These are phyloP conservation scores for Nigrospora sphaerica DNA, from an alignment of 2,329 filamentous ascomycete species.

Conservation along the genomic window DNA sequence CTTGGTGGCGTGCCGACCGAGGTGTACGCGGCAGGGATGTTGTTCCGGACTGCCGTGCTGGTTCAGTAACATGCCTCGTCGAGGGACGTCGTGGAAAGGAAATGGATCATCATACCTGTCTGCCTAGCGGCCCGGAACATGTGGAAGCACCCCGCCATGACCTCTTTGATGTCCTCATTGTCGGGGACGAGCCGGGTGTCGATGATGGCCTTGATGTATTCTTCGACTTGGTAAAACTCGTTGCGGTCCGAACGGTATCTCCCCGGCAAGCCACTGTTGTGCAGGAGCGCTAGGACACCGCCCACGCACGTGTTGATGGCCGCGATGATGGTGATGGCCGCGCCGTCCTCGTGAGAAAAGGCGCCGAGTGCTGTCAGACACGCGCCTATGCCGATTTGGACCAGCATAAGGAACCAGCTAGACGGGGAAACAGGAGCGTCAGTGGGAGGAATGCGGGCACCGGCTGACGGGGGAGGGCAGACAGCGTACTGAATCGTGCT, in stretches of 20 bases:
- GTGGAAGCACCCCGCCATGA: slow-evolving; percentile 39
- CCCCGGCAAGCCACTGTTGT: slow-evolving; percentile 47
- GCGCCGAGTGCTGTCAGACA: slow-evolving; percentile 43
- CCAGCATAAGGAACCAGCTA: slow-evolving; percentile 38
- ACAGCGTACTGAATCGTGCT: slow-evolving; percentile 15
- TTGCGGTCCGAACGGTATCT: slow-evolving; percentile 41
- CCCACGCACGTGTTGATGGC: slow-evolving; percentile 42
- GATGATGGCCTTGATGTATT: slow-evolving; percentile 41
- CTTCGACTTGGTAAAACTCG: slow-evolving; percentile 42
- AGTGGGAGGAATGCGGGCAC: background rate
- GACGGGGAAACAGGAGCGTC: slow-evolving; percentile 5
- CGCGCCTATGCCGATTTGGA: slow-evolving; percentile 42
- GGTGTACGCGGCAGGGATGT: slow-evolving; percentile 35
- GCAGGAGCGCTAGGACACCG: slow-evolving; percentile 42
- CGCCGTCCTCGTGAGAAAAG: slow-evolving; percentile 26
- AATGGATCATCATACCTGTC: slow-evolving; percentile 12
- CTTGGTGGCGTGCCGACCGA: background rate
- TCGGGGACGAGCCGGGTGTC: slow-evolving; percentile 38
- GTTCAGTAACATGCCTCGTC: background rate
- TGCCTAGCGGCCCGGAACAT: slow-evolving; percentile 37
- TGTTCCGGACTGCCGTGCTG: slow-evolving; percentile 28
- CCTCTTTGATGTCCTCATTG: slow-evolving; percentile 35
- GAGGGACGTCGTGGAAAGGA: background rate
- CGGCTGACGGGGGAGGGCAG: background rate
- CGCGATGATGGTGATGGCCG: slow-evolving; percentile 40